phyloP scores from a whole-genome alignment of 2,329 filamentous ascomycete species.

The Eutypella sp. region DNA sequence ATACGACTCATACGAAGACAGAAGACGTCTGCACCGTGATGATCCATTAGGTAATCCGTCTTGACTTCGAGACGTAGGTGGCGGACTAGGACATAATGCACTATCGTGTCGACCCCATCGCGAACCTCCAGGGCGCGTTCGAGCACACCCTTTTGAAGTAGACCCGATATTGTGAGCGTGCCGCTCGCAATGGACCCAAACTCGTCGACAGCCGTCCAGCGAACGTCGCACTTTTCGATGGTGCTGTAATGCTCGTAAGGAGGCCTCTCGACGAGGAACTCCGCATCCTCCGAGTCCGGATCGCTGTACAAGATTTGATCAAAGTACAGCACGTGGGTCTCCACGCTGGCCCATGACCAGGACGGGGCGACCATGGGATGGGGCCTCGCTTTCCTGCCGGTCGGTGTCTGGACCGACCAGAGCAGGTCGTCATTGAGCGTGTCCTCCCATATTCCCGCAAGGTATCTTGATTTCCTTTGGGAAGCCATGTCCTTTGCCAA shows the following conservation, averaged over 20 bases:
- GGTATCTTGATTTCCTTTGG: conserved; percentile 2
- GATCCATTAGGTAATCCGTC: neutral
- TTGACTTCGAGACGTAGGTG: neutral
- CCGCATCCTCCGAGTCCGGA: neutral
- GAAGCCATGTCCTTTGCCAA: conserved; percentile 7
- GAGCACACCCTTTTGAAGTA: neutral
- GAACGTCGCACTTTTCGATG: neutral
- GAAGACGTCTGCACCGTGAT: neutral
- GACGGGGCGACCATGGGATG: neutral
- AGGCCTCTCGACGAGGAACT: neutral
- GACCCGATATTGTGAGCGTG: neutral
- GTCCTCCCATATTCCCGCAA: conserved; percentile 9
- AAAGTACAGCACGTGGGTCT: conserved; percentile 1
- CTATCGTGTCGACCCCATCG: neutral
- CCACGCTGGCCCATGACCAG: conserved; percentile 12
- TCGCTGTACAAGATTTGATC: conserved; percentile 4
- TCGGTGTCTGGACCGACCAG: conserved; percentile 2
- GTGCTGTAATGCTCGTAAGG: neutral
- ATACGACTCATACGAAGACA: conserved; percentile 1
- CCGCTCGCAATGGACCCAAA: neutral
- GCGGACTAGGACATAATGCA: neutral
- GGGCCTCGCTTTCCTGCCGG: neutral
- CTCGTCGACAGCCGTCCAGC: neutral
- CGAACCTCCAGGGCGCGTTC: neutral
- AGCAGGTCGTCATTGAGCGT: conserved; percentile 7